A percentile compares a stretch with the other conserved stretches of the same genome.
These are phyloP conservation scores for Rheum nobile DNA, from an alignment of 148 eudicot species.

Conservation along the genomic window DNA sequence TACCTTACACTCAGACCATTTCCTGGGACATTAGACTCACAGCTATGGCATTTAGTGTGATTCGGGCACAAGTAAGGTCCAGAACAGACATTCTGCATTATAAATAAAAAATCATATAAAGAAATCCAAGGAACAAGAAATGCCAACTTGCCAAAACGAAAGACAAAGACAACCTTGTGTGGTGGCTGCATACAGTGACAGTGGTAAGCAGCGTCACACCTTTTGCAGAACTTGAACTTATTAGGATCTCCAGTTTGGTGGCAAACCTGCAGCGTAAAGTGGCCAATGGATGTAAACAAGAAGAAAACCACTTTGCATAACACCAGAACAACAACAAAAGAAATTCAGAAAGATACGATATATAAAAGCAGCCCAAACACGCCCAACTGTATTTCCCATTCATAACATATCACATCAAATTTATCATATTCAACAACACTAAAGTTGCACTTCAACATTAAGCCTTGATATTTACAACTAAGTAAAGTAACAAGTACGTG, in stretches of 20 bases:
- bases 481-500: too few relatives aligned
- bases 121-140: neutral
- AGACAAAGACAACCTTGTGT: conserved; percentile 48
- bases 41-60: conserved; percentile 96
- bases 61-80: conserved; percentile 92
- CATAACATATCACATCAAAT: too few relatives aligned
- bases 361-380: too few relatives aligned
- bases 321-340: too few relatives aligned
- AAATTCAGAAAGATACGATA: too few relatives aligned
- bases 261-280: conserved; percentile 37
- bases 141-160: neutral
- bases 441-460: too few relatives aligned
- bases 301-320: too few relatives aligned
- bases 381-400: too few relatives aligned
- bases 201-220: conserved; percentile 92
- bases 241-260: conserved; percentile 75
- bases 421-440: too few relatives aligned
- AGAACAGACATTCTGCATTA: conserved; percentile 76
- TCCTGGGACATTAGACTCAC: conserved; percentile 82
- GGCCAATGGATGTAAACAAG: too few relatives aligned
- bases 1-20: conserved; percentile 86
- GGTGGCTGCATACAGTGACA: conserved; percentile 98
- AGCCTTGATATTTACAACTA: too few relatives aligned
- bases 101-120: neutral
- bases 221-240: conserved; percentile 80